phyloP scores from a whole-genome alignment of 2,329 filamentous ascomycete species.

The Balansia obtecta region DNA sequence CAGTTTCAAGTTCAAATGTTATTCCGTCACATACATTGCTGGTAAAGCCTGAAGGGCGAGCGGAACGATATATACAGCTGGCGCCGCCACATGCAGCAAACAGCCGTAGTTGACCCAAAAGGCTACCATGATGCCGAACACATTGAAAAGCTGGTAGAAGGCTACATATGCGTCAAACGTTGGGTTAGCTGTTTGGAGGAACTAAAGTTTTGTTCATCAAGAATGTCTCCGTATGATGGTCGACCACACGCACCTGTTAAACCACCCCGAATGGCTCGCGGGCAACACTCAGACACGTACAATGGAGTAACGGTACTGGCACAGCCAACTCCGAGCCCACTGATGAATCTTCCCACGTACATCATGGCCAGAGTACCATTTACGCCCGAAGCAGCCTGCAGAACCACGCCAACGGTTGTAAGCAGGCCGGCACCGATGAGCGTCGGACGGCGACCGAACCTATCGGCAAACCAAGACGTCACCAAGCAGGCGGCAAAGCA shows the following conservation, averaged over 20 bases:
- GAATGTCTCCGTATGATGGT: too few relatives aligned
- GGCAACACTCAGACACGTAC: slow-evolving; percentile 37
- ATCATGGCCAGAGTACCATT: slow-evolving; percentile 45
- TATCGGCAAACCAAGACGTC: slow-evolving; percentile 40
- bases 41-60: slow-evolving; percentile 53
- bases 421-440: slow-evolving; percentile 45
- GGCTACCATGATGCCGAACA: slow-evolving; percentile 29
- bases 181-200: not conserved
- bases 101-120: slow-evolving; percentile 42
- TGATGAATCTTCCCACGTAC: slow-evolving; percentile 50
- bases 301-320: slow-evolving; percentile 32
- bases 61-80: slow-evolving; percentile 46
- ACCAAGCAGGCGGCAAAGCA: slow-evolving; percentile 53
- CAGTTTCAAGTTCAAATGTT: too few relatives aligned
- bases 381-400: slow-evolving; percentile 46
- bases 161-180: slow-evolving; percentile 12
- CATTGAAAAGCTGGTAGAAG: slow-evolving; percentile 38
- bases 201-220: too few relatives aligned
- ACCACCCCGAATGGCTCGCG: slow-evolving; percentile 36
- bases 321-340: slow-evolving; percentile 37
- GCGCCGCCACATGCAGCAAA: slow-evolving; percentile 31
- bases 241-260: slow-evolving; percentile 25
- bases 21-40: slow-evolving; percentile 30
- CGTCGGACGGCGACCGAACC: slow-evolving; percentile 39
- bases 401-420: slow-evolving; percentile 47